Percentiles rank a stretch among this genome's conserved stretches.
Evolutionary conservation across 306 rosid species (phyloP).

Genomic region (Acacia confusa): DNA sequence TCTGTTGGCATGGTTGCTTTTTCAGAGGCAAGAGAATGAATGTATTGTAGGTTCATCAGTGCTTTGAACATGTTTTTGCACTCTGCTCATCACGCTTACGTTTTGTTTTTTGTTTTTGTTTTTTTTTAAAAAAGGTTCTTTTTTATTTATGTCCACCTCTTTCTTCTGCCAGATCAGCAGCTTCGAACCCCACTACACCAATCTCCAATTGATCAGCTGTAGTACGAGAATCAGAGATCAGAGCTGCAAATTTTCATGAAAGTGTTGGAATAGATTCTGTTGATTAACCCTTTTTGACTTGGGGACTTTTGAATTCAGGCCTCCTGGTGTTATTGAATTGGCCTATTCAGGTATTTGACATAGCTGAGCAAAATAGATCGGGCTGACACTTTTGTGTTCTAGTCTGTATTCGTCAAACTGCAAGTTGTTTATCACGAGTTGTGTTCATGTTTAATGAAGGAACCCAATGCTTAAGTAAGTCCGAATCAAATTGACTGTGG

Average conservation of each 20-base stretch:
- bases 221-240: neutral
- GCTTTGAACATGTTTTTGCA: neutral
- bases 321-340: conserved; percentile 20
- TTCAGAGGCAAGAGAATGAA: neutral
- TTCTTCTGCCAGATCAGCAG: conserved; percentile 28
- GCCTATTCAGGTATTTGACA: conserved; percentile 37
- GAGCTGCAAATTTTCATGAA: neutral
- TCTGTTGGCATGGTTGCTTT: neutral
- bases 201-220: neutral
- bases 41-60: neutral
- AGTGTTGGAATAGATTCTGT: conserved; percentile 26
- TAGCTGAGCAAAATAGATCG: too few relatives aligned
- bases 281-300: conserved; percentile 26
- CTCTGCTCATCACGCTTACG: neutral
- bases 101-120: neutral
- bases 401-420: conserved; percentile 25
- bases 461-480: conserved; percentile 57
- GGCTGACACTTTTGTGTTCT: too few relatives aligned
- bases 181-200: conserved; percentile 7
- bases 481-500: conserved; percentile 47
- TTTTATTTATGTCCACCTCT: neutral
- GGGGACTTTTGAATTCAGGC: conserved; percentile 14
- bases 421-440: conserved; percentile 40
- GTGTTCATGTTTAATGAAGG: conserved; percentile 61
- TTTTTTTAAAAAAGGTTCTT: neutral